Base-by-base conservation (phyloP, 139 green algal species). In the Desmodesmus armatus region DNA sequence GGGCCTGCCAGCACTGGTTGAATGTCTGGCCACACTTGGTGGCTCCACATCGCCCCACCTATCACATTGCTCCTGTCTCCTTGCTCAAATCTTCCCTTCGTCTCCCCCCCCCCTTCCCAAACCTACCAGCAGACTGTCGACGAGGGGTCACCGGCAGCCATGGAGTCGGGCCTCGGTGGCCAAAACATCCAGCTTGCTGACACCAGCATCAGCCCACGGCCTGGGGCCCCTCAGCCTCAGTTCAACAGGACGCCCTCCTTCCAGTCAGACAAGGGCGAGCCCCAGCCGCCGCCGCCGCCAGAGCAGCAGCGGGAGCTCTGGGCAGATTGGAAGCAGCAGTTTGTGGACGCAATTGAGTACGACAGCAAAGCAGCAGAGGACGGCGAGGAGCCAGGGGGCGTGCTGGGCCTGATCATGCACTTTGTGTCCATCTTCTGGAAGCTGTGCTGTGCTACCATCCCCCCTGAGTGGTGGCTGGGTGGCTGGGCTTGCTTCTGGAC, bases 381-480 rank as follows among this genome's bases (percentile, higher is more conserved):
- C 19, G 79, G 82, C 51, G 73, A 67, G 25, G 78, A 87, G 77
- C 29, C 62, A 23, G 27, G 51, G n/a, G 73, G 53, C 39, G 71
- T 41, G 29, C 63, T 41, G 5, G 29, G 55, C 3, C 71, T 87
- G 7, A 21, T 81, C 15, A 40, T 89, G 77, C 87, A 90, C 43
- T 90, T 87, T 76, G 74, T 90, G 35, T 76, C 47, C 76, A 85
- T 90, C 55, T 86, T 78, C 27, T 90, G 74, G 73, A 88, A 90
- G 87, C 51, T 85, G 13, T 3, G 35, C 9, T 15, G 25, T 31
- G 60, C 44, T 3, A 39, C 49, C 29, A 33, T 79, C 0, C 84
- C 83, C 3, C 84, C 78, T 49, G 62, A 73, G 21, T 47, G 80
- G 19, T 89, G 85, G 88, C 41, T 63, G 49, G 37, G 62, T 39